Evolutionary conservation across 495 filamentous ascomycete genomes (phyloP).

Genomic region (Trichoderma virens): DNA sequence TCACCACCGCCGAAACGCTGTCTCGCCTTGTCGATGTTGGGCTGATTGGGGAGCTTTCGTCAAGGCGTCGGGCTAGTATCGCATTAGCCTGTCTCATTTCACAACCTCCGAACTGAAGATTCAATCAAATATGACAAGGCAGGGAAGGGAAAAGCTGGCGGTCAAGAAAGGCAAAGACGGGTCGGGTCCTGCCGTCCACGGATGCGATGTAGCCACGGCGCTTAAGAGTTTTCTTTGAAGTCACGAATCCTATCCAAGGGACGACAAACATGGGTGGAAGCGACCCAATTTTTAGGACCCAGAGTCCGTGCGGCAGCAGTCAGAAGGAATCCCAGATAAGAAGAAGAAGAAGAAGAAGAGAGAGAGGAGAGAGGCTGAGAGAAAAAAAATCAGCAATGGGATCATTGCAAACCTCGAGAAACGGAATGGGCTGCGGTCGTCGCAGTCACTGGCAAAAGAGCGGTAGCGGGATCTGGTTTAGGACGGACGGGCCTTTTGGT

Average conservation of each 20-base stretch:
- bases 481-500: not conserved
- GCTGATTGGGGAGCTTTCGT: not conserved
- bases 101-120: not conserved
- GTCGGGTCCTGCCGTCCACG: not conserved
- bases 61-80: not conserved
- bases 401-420: not conserved
- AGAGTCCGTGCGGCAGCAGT: not conserved
- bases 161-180: slow-evolving; percentile 3
- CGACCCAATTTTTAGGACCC: not conserved
- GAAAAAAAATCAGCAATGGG: not conserved
- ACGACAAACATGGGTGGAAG: not conserved
- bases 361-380: not conserved
- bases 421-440: not conserved
- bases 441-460: not conserved
- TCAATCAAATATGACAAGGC: not conserved
- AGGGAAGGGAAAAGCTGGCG: not conserved
- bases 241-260: not conserved
- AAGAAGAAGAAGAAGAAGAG: not conserved
- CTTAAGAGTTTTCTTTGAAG: not conserved
- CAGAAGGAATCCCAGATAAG: not conserved
- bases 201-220: not conserved
- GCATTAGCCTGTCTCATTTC: not conserved
- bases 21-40: not conserved
- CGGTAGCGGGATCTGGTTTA: slow-evolving; percentile 3
- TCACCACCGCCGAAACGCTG: not conserved